Base-by-base conservation (phyloP, 805 yeast species). In the Schwanniomyces sp. region DNA sequence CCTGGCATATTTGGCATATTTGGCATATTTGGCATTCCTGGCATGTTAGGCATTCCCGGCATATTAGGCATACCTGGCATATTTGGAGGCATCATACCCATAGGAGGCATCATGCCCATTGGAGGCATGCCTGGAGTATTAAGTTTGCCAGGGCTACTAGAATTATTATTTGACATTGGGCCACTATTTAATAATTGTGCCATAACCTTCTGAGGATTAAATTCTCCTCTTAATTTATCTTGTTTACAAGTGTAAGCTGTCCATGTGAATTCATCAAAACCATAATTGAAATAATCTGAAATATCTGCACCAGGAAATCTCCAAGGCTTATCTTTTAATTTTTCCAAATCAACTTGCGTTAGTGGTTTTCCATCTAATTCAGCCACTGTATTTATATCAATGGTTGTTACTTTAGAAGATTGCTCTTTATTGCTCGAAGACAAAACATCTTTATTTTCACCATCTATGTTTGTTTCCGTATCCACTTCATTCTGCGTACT, bases 201-300 rank as follows among this genome's bases (percentile, higher is more conserved):
- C 78, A 89, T 80, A 17, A 89, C 72, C 59, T 87, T 90, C 47
- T 85, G 88, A 2, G 96, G 94, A 43, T 88, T 87, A 69, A 83
- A 91, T 50, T 87, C 91, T 5, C 85, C 84, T 46, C 94, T 78
- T 42, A 86, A 59, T 54, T 82, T 84, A 64, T 91, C 96, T 61
- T 91, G 97, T 64, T 89, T 90, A 37, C 84, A 76, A 56, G 96
- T 84, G 68, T 94, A 94, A 21, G 91, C 90, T 46, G 87, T 83
- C 99, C 99, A 94, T 12, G 97, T 87, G 54, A 88, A 80, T 70
- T 94, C 99, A 63, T 94, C 96, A 62, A 94, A 94, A 1, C 99
- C 99, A 61, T 84, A 94, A 69, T 94, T 94, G 76, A 94, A 94
- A 67, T 91, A 95, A 66, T 94, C 98, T 7, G 96, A 80, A 36